Base-by-base conservation (phyloP, 1,284 basidiomycete species). In the Rhodotorula sp. region DNA sequence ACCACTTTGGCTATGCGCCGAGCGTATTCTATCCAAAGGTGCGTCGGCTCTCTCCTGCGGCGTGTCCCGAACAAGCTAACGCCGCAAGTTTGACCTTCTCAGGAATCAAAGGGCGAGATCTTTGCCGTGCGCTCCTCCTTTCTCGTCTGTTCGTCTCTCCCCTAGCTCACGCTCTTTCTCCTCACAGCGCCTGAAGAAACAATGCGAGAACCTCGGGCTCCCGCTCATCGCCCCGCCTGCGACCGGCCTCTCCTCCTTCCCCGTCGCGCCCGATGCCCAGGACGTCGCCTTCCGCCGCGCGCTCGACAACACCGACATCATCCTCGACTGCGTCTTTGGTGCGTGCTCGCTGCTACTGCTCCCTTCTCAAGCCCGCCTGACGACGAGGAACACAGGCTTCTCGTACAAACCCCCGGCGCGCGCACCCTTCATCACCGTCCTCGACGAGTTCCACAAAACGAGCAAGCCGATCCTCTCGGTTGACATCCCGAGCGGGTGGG, bases 401-500 rank as follows among this genome's bases (percentile, higher is more conserved):
- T 97, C 94, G 1, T 99, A 98, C 87, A 86, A 91, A n/a, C 77
- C 90, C 87, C 94, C 94, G 36, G 86, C 94, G 10, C 89, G 97
- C 21, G 83, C 90, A 5, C 97, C 97, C 0, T 99, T 98, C 82
- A 89, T 93, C 78, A 79, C 82, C 0, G 89, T 90, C 25, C 85
- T 99, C 4, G 85, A 87, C 1, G 83, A 90, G 6, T 84, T 99
- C 63, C 85, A 87, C 2, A 80, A 84, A 36, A 89, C 89, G 12
- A 82, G 84, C 9, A 77, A 76, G 59, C 92, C 94, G 0, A 90
- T 96, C 77, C 87, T 97, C 34, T 80, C 79, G 2, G 90, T 98
- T 13, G 97, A 99, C 80, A 95, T 99, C 67, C 97, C 97, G 0
- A 94, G 91, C 1, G 96, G 94, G 7, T 99, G 95, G 95, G 88